A percentile compares a stretch with the other conserved stretches of the same genome.
phyloP scores from a whole-genome alignment of 2,329 filamentous ascomycete species.

The Coniochaeta prunicola region DNA sequence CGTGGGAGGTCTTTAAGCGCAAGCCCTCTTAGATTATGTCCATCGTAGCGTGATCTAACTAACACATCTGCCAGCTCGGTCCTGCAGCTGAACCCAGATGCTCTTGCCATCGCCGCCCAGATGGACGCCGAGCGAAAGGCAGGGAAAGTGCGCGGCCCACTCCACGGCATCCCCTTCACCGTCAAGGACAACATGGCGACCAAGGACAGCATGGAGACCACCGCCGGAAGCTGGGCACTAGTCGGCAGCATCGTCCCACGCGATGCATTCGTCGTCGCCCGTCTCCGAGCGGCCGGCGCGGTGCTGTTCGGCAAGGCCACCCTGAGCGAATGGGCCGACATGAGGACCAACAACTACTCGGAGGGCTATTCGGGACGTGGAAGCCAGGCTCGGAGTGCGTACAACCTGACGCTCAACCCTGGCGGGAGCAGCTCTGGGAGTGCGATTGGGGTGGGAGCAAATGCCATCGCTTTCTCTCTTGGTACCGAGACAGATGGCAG shows the following conservation, averaged over 20 bases:
- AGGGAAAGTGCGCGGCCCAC: constrained; percentile 52
- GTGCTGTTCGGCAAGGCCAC: constrained; percentile 65
- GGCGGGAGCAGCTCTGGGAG: constrained; percentile 9
- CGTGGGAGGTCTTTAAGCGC: neutral
- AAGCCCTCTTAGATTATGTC: neutral
- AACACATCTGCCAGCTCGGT: constrained; percentile 36
- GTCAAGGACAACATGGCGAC: constrained; percentile 69
- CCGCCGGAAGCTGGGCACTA: constrained; percentile 62
- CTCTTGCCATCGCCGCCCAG: constrained; percentile 49
- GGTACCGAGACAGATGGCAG: constrained; percentile 71
- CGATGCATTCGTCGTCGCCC: constrained; percentile 58
- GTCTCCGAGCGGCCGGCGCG: constrained; percentile 57
- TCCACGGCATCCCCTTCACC: constrained; percentile 70
- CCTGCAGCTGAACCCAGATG: constrained; percentile 57
- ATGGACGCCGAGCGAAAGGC: constrained; percentile 32
- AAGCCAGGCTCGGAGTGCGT: constrained; percentile 9
- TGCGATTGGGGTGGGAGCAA: constrained; percentile 28
- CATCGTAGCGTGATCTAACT: neutral
- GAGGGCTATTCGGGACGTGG: constrained; percentile 44
- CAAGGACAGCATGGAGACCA: constrained; percentile 62
- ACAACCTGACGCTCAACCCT: constrained; percentile 11
- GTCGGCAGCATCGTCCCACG: constrained; percentile 58
- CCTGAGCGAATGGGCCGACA: constrained; percentile 68
- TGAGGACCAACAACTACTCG: constrained; percentile 60
- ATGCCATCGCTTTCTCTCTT: constrained; percentile 49